Evolutionary conservation across 2,329 filamentous ascomycete species (phyloP), one percentile per base, ranked within the genome.

Genomic region (Beauveria australis): DNA sequence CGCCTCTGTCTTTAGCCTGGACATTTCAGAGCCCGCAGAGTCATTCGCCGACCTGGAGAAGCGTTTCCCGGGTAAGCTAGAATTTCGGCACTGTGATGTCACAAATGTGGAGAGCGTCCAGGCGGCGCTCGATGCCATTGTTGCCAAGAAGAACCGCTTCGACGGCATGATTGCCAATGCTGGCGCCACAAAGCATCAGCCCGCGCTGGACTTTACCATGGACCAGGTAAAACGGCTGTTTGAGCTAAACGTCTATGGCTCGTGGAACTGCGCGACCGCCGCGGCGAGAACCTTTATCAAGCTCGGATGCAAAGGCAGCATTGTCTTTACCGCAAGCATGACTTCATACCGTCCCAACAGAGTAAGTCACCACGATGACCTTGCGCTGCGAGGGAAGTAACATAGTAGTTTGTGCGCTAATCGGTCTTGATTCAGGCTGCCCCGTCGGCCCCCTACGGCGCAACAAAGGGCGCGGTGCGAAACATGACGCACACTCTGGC

Each of bases 111-210:
- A 71, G 59, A 74, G 71, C 51, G 69, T 79, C 19, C 69, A 72
- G 56, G 67, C 69, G 4, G 76, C 76, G 3, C 68, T 80, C 30
- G 74, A 79, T 48, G 65, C 69, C 59, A 69, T 79, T 44, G 70
- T 76, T 6, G 68, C 67, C 28, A 66, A 69, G 48, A 67, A 68
- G n/a, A 75, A 76, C 33, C 70, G 72, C 41, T 72, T 78, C 62
- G 73, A 79, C 65, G 77, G 77, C 61, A 78, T 82, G 70, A 77
- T 81, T 5, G 75, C 73, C 22, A 81, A 81, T 62, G 79, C 79
- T 0, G 78, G 79, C 14, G 69, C 76, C 4, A 81, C 78, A 6
- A 78, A 80, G 64, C 79, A 81, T 64, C 80, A 81, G 66, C 66
- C 78, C 5, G 77, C 78, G 1, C 69, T 79, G 5, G 71, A 78